Evolutionary conservation across 2,329 filamentous ascomycete species (phyloP).

Genomic region (Raffaelea ambrosiae): DNA sequence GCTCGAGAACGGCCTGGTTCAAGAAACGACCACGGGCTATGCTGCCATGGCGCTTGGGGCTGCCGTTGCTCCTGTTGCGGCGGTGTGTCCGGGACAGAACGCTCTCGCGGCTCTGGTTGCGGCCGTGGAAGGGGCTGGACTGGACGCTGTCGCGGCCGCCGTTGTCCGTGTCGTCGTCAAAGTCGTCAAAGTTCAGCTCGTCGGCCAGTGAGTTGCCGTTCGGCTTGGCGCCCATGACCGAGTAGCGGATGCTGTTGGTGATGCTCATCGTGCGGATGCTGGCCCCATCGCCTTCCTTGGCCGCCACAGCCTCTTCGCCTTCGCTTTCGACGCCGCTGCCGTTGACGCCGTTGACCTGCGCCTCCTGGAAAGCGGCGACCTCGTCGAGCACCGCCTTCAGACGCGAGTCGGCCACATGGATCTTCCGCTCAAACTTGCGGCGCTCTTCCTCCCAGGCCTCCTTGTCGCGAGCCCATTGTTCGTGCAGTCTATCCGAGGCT

Average conservation of each 20-base stretch:
- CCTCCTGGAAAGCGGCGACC: conserved; percentile 61
- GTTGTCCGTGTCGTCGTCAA: conserved; percentile 61
- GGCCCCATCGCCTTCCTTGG: conserved; percentile 59
- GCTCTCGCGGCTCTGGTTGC: conserved; percentile 51
- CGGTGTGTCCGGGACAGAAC: conserved; percentile 39
- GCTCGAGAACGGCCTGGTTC: conserved; percentile 47
- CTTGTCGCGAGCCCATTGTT: conserved; percentile 76
- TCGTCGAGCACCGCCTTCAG: conserved; percentile 81
- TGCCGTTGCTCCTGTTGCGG: conserved; percentile 51
- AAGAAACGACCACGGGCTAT: conserved; percentile 43
- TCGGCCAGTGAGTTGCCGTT: conserved; percentile 77
- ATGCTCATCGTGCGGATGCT: conserved; percentile 70
- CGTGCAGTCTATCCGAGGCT: conserved; percentile 68
- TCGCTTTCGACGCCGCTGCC: conserved; percentile 44
- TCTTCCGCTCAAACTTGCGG: conserved; percentile 70
- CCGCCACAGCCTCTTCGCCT: conserved; percentile 41
- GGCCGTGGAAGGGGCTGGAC: conserved; percentile 41
- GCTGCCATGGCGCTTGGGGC: conserved; percentile 46
- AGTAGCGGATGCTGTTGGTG: conserved; percentile 65
- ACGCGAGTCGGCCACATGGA: conserved; percentile 84
- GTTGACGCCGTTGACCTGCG: conserved; percentile 29
- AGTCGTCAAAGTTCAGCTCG: conserved; percentile 79
- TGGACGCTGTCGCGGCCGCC: conserved; percentile 58
- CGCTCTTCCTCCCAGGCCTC: conserved; percentile 78
- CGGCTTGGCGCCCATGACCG: conserved; percentile 37